These are phyloP conservation scores for Asterella californica DNA, from an alignment of 225 moss, liverwort and hornwort species.

Conservation along the genomic window DNA sequence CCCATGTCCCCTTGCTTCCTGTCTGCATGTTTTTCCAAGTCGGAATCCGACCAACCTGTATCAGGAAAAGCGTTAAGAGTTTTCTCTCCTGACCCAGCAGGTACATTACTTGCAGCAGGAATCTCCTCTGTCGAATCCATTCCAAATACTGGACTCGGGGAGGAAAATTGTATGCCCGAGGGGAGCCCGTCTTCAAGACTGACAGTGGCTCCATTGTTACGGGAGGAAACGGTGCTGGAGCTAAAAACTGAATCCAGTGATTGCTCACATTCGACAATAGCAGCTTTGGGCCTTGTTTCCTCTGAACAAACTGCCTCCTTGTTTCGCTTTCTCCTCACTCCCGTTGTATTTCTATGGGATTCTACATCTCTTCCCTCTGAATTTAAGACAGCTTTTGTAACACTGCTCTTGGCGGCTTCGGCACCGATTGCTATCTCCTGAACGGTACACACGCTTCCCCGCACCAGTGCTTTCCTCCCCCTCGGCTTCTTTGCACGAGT, in stretches of 20 bases:
- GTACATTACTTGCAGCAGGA: background rate
- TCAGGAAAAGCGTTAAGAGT: background rate
- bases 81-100: background rate
- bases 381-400: background rate
- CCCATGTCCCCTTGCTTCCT: background rate
- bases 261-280: background rate
- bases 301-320: background rate
- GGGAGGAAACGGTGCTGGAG: background rate
- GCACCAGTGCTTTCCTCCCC: slow-evolving; percentile 28
- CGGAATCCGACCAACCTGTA: background rate
- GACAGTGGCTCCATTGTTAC: background rate
- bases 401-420: background rate
- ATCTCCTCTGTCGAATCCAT: background rate
- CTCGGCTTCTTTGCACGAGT: slow-evolving; percentile 26
- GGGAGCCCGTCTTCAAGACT: background rate
- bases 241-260: background rate
- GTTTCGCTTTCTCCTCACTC: slow-evolving; percentile 25
- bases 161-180: background rate
- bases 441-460: slow-evolving; percentile 5
- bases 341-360: slow-evolving; percentile 6
- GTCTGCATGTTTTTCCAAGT: background rate
- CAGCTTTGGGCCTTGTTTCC: background rate
- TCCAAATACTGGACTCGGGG: background rate
- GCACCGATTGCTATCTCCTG: background rate
- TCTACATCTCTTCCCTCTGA: background rate